Percentiles rank a stretch among this genome's conserved stretches.
These are phyloP conservation scores for Labyrinthula sp. DNA, from an alignment of 352 stramenopile genomes.

Conservation along the genomic window DNA sequence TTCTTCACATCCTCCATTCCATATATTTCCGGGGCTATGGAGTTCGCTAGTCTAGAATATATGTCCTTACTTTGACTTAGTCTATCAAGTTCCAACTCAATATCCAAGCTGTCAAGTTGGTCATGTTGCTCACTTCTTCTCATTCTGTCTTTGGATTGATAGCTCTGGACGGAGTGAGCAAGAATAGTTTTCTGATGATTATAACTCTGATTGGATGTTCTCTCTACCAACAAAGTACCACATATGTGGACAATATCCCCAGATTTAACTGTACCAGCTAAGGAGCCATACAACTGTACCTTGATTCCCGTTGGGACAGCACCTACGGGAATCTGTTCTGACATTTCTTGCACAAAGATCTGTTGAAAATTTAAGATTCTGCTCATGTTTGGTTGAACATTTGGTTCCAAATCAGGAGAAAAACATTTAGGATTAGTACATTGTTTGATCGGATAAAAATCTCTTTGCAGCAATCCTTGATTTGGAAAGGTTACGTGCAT, in stretches of 20 bases:
- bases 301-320: constrained; percentile 81
- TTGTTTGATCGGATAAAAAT: constrained; percentile 1
- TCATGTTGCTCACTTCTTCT: constrained; percentile 87
- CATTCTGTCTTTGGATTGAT: constrained; percentile 70
- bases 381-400: constrained; percentile 83
- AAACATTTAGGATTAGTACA: no score
- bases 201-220: constrained; percentile 31
- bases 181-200: constrained; percentile 42
- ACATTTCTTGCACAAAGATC: constrained; percentile 84
- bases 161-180: constrained; percentile 87
- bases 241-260: constrained; percentile 87
- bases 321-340: constrained; percentile 81
- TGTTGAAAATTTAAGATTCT: constrained; percentile 99
- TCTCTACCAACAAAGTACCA: constrained; percentile 74
- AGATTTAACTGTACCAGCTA: constrained; percentile 68
- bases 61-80: constrained; percentile 50
- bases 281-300: constrained; percentile 60
- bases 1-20: constrained; percentile 98
- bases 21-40: constrained; percentile 96
- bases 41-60: constrained; percentile 73
- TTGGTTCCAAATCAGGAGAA: constrained; percentile 50
- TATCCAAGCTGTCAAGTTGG: constrained; percentile 34
- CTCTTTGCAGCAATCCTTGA: background rate
- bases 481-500: constrained; percentile 68
- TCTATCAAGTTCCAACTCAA: constrained; percentile 44